Conservation (phyloP, 495 filamentous ascomycete genomes). For the Neurospora sp. region DNA sequence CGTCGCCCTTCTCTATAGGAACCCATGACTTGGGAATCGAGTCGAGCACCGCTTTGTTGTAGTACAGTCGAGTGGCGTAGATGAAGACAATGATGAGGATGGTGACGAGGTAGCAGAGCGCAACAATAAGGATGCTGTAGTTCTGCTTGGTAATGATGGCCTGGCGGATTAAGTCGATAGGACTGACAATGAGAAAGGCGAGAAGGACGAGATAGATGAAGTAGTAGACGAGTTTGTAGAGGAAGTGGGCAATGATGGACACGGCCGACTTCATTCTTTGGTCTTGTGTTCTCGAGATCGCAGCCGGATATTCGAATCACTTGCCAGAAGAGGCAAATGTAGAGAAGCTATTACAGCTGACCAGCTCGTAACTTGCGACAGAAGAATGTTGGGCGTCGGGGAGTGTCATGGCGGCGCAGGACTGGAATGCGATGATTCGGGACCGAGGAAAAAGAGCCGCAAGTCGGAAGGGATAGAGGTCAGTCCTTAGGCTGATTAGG, state of each 20-base stretch:
- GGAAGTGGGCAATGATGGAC: conserved; percentile 54
- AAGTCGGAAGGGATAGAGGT: not conserved
- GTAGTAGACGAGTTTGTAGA: conserved; percentile 74
- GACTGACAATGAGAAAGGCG: conserved; percentile 67
- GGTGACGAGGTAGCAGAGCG: conserved; percentile 67
- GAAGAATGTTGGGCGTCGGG: not conserved
- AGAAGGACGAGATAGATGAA: conserved; percentile 64
- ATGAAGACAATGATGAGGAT: conserved; percentile 61
- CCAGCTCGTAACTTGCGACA: conserved; percentile 3
- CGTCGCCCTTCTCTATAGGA: conserved; percentile 69
- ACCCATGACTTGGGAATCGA: conserved; percentile 79
- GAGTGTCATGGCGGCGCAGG: conserved; percentile 9
- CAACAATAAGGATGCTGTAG: conserved; percentile 79
- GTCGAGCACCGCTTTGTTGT: conserved; percentile 64
- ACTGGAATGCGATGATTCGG: not conserved
- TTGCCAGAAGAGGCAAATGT: not conserved
- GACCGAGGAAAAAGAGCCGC: not conserved
- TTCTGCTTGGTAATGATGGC: conserved; percentile 51
- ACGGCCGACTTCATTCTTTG: conserved; percentile 19
- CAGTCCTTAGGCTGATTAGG: not conserved
- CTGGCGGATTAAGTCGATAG: conserved; percentile 75
- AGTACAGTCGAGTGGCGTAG: conserved; percentile 82
- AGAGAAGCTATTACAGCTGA: not conserved
- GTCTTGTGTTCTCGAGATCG: not conserved
- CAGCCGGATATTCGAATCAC: not conserved